Conservation (phyloP, 2,329 filamentous ascomycete genomes). For the Hypomyces rosellus region DNA sequence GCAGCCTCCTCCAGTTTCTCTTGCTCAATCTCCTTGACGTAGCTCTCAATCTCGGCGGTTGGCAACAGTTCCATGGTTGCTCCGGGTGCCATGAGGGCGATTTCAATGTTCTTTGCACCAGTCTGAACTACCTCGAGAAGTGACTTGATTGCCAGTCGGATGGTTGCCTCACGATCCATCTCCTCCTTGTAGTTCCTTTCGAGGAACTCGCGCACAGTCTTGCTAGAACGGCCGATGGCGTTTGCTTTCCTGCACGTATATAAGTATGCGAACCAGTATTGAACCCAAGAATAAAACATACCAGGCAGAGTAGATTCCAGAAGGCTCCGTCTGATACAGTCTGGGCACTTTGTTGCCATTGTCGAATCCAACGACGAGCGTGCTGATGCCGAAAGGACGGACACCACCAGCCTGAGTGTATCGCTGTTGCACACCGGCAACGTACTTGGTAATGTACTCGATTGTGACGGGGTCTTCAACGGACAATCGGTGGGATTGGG, state of each 20-base stretch:
- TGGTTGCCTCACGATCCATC: conserved; percentile 93
- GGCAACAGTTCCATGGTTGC: conserved; percentile 90
- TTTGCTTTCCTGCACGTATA: conserved; percentile 79
- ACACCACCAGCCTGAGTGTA: conserved; percentile 99
- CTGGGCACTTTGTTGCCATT: conserved; percentile 81
- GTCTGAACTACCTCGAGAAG: conserved; percentile 97
- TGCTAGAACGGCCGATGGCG: conserved; percentile 95
- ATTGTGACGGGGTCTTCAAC: conserved; percentile 96
- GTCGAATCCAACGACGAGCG: conserved; percentile 97
- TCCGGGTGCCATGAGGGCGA: conserved; percentile 93
- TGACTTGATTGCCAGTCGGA: conserved; percentile 96
- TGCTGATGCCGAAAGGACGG: conserved; percentile 97
- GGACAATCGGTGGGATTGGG: conserved; percentile 92
- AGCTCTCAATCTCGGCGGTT: conserved; percentile 91
- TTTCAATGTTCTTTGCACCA: conserved; percentile 99
- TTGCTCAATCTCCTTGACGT: conserved; percentile 97
- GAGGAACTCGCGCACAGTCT: conserved; percentile 97
- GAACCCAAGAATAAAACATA: conserved; percentile 37
- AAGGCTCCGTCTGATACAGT: conserved; percentile 98
- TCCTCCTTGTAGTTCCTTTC: conserved; percentile 98
- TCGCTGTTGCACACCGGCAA: conserved; percentile 94
- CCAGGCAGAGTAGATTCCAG: conserved; percentile 98
- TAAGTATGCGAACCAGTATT: conserved; percentile 1
- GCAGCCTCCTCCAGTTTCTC: conserved; percentile 99
- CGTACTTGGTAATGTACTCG: conserved; percentile 99